Evolutionary conservation across 2,329 filamentous ascomycete species (phyloP).

Genomic region (Calonectria pseudoreteaudii): DNA sequence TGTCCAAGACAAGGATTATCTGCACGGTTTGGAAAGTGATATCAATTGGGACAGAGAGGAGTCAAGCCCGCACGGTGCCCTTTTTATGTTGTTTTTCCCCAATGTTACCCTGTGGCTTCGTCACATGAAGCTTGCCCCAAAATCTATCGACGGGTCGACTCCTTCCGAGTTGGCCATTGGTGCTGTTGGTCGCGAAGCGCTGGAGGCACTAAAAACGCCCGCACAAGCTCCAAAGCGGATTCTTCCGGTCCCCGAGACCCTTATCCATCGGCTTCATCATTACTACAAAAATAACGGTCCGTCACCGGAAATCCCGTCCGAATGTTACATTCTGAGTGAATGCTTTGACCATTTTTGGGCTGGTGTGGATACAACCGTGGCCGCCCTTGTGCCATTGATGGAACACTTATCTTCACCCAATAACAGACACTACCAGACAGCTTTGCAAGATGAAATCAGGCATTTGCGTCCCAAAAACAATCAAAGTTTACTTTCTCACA

Average conservation of each 20-base stretch:
- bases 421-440: background rate
- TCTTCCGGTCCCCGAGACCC: background rate
- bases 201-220: background rate
- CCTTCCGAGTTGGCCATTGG: background rate
- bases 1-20: background rate
- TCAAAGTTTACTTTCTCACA: background rate
- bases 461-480: background rate
- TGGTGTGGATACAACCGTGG: background rate
- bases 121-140: background rate
- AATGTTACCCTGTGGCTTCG: background rate
- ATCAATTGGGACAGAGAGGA: background rate
- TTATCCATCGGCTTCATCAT: background rate
- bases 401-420: background rate
- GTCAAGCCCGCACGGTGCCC: background rate
- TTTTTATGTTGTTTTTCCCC: background rate
- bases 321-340: background rate
- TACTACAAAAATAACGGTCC: background rate
- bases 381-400: background rate
- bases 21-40: background rate
- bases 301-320: background rate
- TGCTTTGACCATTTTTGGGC: conserved; percentile 6
- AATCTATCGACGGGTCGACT: background rate
- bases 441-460: background rate
- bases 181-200: background rate
- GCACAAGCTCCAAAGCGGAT: background rate